Evolutionary conservation across 768 basidiomycete genomes (phyloP).

Genomic region (Auricularia cornea): DNA sequence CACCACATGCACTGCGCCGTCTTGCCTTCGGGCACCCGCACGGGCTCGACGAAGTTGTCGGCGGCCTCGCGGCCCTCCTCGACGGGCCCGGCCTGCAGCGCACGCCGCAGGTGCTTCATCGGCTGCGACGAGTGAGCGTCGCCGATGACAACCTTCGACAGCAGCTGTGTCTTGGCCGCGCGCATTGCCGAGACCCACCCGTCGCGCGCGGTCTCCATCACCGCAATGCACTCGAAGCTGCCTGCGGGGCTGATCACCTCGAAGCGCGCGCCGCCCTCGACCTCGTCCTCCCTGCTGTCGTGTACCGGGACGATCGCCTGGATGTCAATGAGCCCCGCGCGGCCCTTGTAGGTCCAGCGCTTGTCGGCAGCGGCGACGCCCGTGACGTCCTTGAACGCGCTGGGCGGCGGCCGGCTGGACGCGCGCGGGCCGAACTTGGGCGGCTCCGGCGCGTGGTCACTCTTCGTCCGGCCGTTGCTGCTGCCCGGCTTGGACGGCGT

Average conservation of each 20-base stretch:
- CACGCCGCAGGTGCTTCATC: conserved; percentile 64
- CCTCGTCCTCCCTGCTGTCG: conserved; percentile 30
- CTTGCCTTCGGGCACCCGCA: conserved; percentile 86
- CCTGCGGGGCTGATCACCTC: conserved; percentile 69
- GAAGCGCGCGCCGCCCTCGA: conserved; percentile 31
- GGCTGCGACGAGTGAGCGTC: conserved; percentile 72
- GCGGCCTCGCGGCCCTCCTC: conserved; percentile 36
- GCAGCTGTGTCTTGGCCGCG: conserved; percentile 56
- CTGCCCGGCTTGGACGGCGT: not conserved
- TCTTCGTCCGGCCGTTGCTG: conserved; percentile 13
- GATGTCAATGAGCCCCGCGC: conserved; percentile 59
- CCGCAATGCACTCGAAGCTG: not conserved
- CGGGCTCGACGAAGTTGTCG: conserved; percentile 80
- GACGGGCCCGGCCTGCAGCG: conserved; percentile 59
- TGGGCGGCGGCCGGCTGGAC: conserved; percentile 41
- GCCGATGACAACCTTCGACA: conserved; percentile 61
- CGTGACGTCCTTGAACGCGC: not conserved
- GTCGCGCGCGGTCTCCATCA: conserved; percentile 46
- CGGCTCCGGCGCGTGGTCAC: conserved; percentile 26
- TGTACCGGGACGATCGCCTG: conserved; percentile 55
- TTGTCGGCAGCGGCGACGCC: conserved; percentile 24
- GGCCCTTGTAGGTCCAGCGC: conserved; percentile 70
- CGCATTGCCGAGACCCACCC: conserved; percentile 63
- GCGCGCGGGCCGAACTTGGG: conserved; percentile 45
- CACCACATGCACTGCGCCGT: conserved; percentile 85